A percentile compares a stretch with the other conserved stretches of the same genome.
phyloP scores from a whole-genome alignment of 352 stramenopile genomes.

The Elongisporangium undulatum region DNA sequence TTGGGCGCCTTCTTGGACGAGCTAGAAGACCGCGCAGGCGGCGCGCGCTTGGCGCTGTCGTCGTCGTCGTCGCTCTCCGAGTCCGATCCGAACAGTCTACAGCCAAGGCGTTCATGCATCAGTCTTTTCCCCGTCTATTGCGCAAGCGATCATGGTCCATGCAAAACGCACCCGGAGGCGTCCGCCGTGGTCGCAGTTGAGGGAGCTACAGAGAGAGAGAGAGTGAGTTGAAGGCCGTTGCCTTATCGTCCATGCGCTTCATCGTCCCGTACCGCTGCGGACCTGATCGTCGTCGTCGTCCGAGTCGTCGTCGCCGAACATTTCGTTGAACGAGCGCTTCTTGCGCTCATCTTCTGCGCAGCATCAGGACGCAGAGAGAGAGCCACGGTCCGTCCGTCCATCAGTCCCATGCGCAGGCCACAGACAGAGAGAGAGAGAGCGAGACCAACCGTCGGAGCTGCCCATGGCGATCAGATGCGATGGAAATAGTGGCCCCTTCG shows the following conservation, averaged over 20 bases:
- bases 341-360: slow-evolving; percentile 70
- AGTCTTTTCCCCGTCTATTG: not conserved
- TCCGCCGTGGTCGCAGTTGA: slow-evolving; percentile 48
- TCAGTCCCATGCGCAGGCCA: not conserved
- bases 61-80: slow-evolving; percentile 81
- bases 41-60: slow-evolving; percentile 37
- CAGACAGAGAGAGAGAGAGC: not conserved
- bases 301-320: slow-evolving; percentile 84
- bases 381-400: not conserved
- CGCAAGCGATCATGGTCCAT: not conserved
- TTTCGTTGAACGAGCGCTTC: slow-evolving; percentile 86
- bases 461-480: slow-evolving; percentile 18
- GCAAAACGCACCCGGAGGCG: slow-evolving; percentile 48
- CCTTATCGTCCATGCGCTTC: too few species aligned
- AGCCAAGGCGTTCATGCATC: not conserved
- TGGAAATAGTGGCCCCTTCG: slow-evolving; percentile 2
- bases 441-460: slow-evolving; percentile 53
- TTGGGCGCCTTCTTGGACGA: slow-evolving; percentile 28
- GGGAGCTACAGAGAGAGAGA: slow-evolving; percentile 14
- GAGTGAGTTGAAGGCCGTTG: not conserved
- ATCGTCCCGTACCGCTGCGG: slow-evolving; percentile 24
- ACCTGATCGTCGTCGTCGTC: slow-evolving; percentile 61
- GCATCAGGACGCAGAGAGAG: slow-evolving; percentile 1
- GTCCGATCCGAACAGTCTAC: slow-evolving; percentile 80
- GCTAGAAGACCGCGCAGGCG: slow-evolving; percentile 14